Base-by-base conservation (phyloP, 176 grass and related monocot genomes). In the Bothriochloa decipiens region DNA sequence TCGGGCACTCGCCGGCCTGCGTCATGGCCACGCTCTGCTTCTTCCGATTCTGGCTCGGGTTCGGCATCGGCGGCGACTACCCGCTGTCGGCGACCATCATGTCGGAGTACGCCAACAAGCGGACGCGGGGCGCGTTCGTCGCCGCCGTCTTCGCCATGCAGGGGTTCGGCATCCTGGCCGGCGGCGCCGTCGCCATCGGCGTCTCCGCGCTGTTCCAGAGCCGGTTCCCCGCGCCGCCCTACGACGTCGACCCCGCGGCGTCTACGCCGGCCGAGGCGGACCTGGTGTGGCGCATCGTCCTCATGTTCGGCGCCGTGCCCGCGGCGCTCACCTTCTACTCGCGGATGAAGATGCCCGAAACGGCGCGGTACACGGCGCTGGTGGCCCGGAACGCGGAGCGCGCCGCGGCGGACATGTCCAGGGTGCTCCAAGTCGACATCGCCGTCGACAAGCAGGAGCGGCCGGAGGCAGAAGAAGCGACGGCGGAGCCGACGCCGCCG, bases 61-160 rank as follows among this genome's bases (percentile, higher is more conserved):
- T 91, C 65, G 84, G 89, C 41, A 91, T 91, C 67, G 89, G 89
- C 68, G 89, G 89, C 46, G 89, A 91, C 73, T 91, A 91, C 81
- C 89, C 89, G 12, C 81, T 87, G 3, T 87, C 81, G 7, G 92
- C 84, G 28, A 94, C 92, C 16, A 94, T 94, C 89, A 94, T 94
- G 92, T 94, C 92, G 0, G 89, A 94, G 83, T 94, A 95, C 71
- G 80, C 90, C 13, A 95, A 92, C 85, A 95, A 95, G 82, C 36
- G 47, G 17, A 95, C 93, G 8, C 90, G 90, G 0, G 90, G 93
- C 1, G 90, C 93, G 0, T 95, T 95, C 78, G 90, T 95, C 74
- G 93, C 93, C 45, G 90, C 90, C 78, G 93, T 95, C 17, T 95
- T 95, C 72, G 90, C 93, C 4, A 95, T 95, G 93, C 90, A 95